Percentiles rank a stretch among this genome's conserved stretches.
phyloP scores from a whole-genome alignment of 345 rosid genomes.

The Fremontodendron californicum region DNA sequence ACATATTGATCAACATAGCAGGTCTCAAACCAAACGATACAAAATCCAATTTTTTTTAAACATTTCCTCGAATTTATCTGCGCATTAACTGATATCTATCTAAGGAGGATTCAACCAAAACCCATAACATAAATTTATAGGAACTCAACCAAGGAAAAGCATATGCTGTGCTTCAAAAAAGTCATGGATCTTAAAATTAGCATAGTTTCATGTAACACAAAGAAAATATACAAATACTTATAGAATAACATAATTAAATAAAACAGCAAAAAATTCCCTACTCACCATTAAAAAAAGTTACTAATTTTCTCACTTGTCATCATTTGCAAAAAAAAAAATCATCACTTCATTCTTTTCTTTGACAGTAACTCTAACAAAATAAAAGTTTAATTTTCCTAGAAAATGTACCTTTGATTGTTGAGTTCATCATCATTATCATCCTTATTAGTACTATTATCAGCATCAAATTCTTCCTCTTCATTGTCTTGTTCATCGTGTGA shows the following conservation, averaged over 20 bases:
- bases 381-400: background rate
- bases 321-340: background rate
- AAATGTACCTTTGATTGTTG: constrained; percentile 28
- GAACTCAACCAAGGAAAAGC: background rate
- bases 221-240: background rate
- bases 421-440: constrained; percentile 24
- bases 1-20: background rate
- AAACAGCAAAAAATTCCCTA: background rate
- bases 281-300: background rate
- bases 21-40: background rate
- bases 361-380: background rate
- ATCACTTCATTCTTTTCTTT: background rate
- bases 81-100: background rate
- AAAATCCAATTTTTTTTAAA: background rate
- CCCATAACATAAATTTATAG: background rate
- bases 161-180: background rate
- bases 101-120: background rate
- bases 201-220: background rate
- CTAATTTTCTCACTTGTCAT: background rate
- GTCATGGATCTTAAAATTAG: background rate
- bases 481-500: constrained; percentile 34
- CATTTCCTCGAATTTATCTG: background rate
- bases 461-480: constrained; percentile 13
- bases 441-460: background rate
- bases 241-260: background rate